Conservation (phyloP, 2,329 filamentous ascomycete species). For the Colletotrichum tropicicola region DNA sequence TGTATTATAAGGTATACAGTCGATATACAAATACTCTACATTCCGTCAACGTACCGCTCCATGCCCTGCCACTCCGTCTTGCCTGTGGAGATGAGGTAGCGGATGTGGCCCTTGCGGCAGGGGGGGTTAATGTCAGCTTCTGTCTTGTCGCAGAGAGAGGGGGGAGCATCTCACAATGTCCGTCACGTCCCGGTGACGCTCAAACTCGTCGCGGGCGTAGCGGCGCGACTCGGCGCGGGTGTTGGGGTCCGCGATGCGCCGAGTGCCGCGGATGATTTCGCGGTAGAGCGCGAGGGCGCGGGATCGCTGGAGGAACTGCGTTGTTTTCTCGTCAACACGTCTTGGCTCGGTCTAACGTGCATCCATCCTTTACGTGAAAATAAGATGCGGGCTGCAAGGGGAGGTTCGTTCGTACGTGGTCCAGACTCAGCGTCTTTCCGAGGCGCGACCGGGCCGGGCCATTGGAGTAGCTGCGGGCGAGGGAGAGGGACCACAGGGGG, state of each 20-base stretch:
- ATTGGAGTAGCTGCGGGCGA: slow-evolving; percentile 48
- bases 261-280: slow-evolving; percentile 63
- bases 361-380: no score
- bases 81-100: slow-evolving; percentile 70
- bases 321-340: not conserved
- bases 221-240: slow-evolving; percentile 64
- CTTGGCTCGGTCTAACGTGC: not conserved
- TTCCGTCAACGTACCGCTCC: slow-evolving; percentile 63
- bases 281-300: slow-evolving; percentile 67
- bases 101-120: slow-evolving; percentile 63
- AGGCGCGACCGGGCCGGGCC: slow-evolving; percentile 45
- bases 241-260: slow-evolving; percentile 57
- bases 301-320: slow-evolving; percentile 66
- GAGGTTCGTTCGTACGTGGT: slow-evolving; percentile 57
- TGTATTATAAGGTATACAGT: slow-evolving; percentile 21
- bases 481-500: slow-evolving; percentile 12
- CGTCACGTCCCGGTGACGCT: slow-evolving; percentile 63
- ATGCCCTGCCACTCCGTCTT: slow-evolving; percentile 73
- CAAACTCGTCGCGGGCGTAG: slow-evolving; percentile 69
- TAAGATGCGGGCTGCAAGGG: no score
- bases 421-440: slow-evolving; percentile 60
- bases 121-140: not conserved
- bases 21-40: slow-evolving; percentile 39
- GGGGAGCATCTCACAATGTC: slow-evolving; percentile 56
- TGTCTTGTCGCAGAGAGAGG: no score